Base-by-base conservation (phyloP, 2,329 filamentous ascomycete species). In the Ascochyta rabiei region DNA sequence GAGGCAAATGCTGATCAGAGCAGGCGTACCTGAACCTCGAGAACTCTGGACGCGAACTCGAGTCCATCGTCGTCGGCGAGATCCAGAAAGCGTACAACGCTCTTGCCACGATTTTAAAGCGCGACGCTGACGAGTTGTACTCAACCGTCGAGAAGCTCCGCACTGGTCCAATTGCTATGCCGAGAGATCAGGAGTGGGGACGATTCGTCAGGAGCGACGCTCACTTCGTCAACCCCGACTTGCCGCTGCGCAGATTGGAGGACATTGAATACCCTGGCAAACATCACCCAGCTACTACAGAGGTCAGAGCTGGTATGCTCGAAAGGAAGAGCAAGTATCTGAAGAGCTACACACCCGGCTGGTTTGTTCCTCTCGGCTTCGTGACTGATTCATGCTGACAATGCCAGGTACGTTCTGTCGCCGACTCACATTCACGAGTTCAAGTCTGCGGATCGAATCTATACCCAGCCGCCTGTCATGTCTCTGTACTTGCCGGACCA, bases 241-340 rank as follows among this genome's bases (percentile, higher is more conserved):
- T 96, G 26, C 89, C 93, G 5, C 79, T 96, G 56, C 86, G 95
- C 50, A 85, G 87, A 47, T 77, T 91, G 18, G 86, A 96, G 68
- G 89, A 90, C 59, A 96, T 99, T 62, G 86, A 90, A 56, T 99
- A 98, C 72, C 93, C 93, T 16, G 95, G 95, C 37, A 91, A 91
- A 71, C 85, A 96, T 66, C 90, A 96, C 74, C 87, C 90, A 57
- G 86, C 90, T 75, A 91, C 82, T 72, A 81, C 90, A 57, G 93
- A 98, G 75, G 90, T 99, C 48, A 84, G 93, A 57, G 91, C 91
- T 18, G 95, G 95, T 2, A 87, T 97, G 76, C 81, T 99, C 31
- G 95, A 99, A 80, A 89, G 95, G 63, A 98, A 98, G 86, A 96
- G 92, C 84, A 99, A 98, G 73, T 99, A 98, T 70, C 80, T 99